A percentile compares a stretch with the other conserved stretches of the same genome.
These are phyloP conservation scores for Beauveria caledonica DNA, from an alignment of 2,329 filamentous ascomycete genomes.

Conservation along the genomic window DNA sequence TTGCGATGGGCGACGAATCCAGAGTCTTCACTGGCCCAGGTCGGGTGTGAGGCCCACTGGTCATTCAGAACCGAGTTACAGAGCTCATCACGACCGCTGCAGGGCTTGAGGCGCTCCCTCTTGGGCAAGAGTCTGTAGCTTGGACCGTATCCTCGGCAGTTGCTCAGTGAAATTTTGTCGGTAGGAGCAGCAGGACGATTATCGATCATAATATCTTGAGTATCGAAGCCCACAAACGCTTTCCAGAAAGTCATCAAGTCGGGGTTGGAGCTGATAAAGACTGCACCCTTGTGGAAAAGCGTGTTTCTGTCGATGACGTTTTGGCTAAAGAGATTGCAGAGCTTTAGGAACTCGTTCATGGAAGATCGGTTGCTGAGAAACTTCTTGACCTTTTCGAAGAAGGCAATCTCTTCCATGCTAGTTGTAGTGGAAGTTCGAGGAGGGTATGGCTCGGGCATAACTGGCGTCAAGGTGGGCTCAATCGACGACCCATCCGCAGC, in stretches of 20 bases:
- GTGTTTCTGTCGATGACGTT: conserved; percentile 83
- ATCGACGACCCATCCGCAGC: conserved; percentile 53
- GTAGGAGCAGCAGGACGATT: conserved; percentile 67
- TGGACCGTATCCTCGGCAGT: conserved; percentile 90
- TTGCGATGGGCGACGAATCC: conserved; percentile 97
- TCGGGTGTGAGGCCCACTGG: conserved; percentile 97
- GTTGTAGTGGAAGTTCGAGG: conserved; percentile 67
- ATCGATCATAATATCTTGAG: conserved; percentile 68
- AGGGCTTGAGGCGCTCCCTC: conserved; percentile 81
- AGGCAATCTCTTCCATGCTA: conserved; percentile 75
- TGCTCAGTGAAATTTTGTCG: conserved; percentile 83
- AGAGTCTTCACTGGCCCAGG: conserved; percentile 96
- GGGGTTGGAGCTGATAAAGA: conserved; percentile 79
- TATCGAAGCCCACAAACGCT: conserved; percentile 70
- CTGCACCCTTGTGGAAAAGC: conserved; percentile 71
- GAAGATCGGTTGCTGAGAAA: conserved; percentile 85
- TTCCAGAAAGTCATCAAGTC: conserved; percentile 90
- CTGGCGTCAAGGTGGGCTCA: conserved; percentile 81
- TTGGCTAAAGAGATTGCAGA: conserved; percentile 91
- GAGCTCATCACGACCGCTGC: conserved; percentile 89
- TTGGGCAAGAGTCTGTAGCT: conserved; percentile 91
- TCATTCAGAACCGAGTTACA: conserved; percentile 92
- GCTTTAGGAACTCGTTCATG: conserved; percentile 93
- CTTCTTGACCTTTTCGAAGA: conserved; percentile 96
- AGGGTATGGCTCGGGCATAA: conserved; percentile 78